Conservation (phyloP, 768 basidiomycete species). For the Boletus subcaerulescens region DNA sequence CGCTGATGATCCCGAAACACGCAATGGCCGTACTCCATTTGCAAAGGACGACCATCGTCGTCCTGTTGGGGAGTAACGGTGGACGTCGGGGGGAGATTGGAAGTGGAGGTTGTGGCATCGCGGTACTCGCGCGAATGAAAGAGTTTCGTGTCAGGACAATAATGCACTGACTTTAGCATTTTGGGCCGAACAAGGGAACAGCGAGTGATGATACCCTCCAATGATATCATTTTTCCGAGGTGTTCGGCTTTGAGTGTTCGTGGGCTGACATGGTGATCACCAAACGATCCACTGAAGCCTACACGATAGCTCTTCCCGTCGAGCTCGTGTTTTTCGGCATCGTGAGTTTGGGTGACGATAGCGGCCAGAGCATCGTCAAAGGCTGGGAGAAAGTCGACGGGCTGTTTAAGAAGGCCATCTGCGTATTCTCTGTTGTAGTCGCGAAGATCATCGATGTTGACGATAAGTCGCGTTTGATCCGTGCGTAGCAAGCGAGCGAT, state of each 20-base stretch:
- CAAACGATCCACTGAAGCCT: constrained; percentile 94
- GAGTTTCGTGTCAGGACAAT: constrained; percentile 79
- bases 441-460: constrained; percentile 95
- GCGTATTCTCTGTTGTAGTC: constrained; percentile 87
- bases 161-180: constrained; percentile 96
- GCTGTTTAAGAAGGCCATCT: constrained; percentile 86
- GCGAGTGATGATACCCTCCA: constrained; percentile 97
- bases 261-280: constrained; percentile 96
- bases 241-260: constrained; percentile 84
- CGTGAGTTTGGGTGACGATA: constrained; percentile 70
- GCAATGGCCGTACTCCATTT: constrained; percentile 91
- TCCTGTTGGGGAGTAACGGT: constrained; percentile 89
- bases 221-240: constrained; percentile 92
- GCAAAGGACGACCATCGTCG: constrained; percentile 80
- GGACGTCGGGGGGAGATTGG: constrained; percentile 81
- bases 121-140: constrained; percentile 91
- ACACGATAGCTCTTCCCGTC: constrained; percentile 79
- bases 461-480: constrained; percentile 83
- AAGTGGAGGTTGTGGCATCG: constrained; percentile 85
- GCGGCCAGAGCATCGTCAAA: constrained; percentile 81
- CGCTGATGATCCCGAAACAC: constrained; percentile 96
- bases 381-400: constrained; percentile 82
- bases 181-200: constrained; percentile 98
- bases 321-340: constrained; percentile 78
- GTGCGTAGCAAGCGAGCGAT: constrained; percentile 79